Percentiles rank a stretch among this genome's conserved stretches.
Conservation (phyloP, 352 stramenopile species). For the Globisporangium radiosum region DNA sequence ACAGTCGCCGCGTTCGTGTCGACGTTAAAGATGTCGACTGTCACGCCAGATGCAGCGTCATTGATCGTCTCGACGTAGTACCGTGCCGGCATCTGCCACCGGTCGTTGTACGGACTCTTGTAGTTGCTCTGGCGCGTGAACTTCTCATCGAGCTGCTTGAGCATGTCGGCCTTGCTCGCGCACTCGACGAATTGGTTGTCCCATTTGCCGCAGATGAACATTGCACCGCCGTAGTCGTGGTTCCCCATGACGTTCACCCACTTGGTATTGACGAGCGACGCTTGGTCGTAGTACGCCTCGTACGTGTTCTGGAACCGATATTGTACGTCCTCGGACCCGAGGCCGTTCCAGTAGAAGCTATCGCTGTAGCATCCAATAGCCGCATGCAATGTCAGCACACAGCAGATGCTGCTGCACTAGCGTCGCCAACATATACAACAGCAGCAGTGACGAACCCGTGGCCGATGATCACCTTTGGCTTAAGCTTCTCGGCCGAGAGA, state of each 20-base stretch:
- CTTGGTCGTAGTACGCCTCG: slow-evolving; percentile 54
- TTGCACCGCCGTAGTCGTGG: slow-evolving; percentile 65
- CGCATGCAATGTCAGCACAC: background rate
- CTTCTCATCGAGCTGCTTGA: slow-evolving; percentile 61
- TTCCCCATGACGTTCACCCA: slow-evolving; percentile 73
- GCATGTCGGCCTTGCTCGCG: slow-evolving; percentile 40
- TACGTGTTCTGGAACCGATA: slow-evolving; percentile 67
- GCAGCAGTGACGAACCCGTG: slow-evolving; percentile 30
- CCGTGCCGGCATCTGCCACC: slow-evolving; percentile 56
- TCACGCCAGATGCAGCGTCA: slow-evolving; percentile 25
- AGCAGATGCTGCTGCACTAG: background rate
- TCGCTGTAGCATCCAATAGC: slow-evolving; percentile 16
- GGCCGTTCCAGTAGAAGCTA: slow-evolving; percentile 70
- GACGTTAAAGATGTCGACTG: slow-evolving; percentile 68
- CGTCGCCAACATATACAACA: no score
- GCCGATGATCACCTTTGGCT: slow-evolving; percentile 51
- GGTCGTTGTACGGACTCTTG: slow-evolving; percentile 56
- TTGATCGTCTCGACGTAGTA: slow-evolving; percentile 56
- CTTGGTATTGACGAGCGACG: slow-evolving; percentile 39
- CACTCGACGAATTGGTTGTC: slow-evolving; percentile 65
- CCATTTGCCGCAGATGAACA: slow-evolving; percentile 67
- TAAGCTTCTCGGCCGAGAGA: slow-evolving; percentile 51
- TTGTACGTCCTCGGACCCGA: slow-evolving; percentile 53
- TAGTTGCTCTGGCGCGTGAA: slow-evolving; percentile 55
- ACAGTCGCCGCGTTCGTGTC: slow-evolving; percentile 53